Base-by-base conservation (phyloP, 768 basidiomycete species). In the Gelatoporia subvermispora region DNA sequence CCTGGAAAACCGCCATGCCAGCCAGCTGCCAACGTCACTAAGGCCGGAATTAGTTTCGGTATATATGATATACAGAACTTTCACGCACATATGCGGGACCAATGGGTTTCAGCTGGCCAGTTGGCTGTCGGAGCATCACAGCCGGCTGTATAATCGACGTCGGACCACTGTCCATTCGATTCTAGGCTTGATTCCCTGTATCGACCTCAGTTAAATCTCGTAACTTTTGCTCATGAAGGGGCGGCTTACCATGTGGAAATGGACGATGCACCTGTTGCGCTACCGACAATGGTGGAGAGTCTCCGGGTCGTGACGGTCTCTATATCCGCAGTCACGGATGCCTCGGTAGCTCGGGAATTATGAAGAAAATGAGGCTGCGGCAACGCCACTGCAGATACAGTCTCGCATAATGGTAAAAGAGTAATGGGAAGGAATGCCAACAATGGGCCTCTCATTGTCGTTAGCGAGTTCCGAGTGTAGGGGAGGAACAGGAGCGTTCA, bases 51-150 rank as follows among this genome's bases (percentile, higher is more conserved):
- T 31, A 41, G 35, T 16, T 9, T 18, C n/a, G 2, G 2, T 2
- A 18, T 3, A 15, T 20, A 25, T 43, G 17, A 18, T 8, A 13
- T 38, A 28, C 16, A 10, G 13, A 35, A 31, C 28, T 31, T 18
- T 4, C 3, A 48, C 51, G 41, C 44, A 64, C 67, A 54, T 9
- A 65, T 49, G 15, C 67, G 52, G 10, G 42, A 35, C 66, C 80
- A 84, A 53, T 85, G 82, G 1, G 53, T 61, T 60, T 79, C 71
- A 11, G 83, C 83, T 8, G 82, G 82, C 84, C 84, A 87, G 55
- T 82, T 85, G 4, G 83, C 82, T 8, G 76, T 71, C 47, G 73
- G 75, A 10, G 81, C 84, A 39, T 66, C 61, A 51, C 84, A 87
- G 3, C 84, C 84, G 18, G 78, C 69, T 0, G 78, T 73, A 57